Evolutionary conservation across 305 asterid genomes (phyloP), one percentile per base, ranked within the genome.

Genomic region (Stenogyne calaminthoides): DNA sequence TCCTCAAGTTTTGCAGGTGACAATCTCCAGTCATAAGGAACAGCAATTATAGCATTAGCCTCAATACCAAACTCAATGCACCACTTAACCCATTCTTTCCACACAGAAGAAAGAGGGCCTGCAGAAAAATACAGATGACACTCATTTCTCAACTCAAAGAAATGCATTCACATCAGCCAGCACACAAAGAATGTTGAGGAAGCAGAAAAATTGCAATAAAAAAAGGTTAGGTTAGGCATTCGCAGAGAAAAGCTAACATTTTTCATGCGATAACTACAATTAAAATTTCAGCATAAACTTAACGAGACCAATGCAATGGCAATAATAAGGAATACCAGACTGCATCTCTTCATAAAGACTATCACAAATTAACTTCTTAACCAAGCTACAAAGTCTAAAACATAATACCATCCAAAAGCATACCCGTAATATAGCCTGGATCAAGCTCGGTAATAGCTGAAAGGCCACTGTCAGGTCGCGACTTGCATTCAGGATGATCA

Each of bases 81-180:
- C 99, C 99, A 95, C 80, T 92, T 95, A 74, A 95, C 84, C 98
- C 99, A 95, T 65, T 95, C 99, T 84, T 95, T 95, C 99, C 99
- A 95, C 79, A 95, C 99, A 47, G 99, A 92, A 39, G 99, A 90
- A 70, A 95, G 92, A 76, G 99, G 99, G 83, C 99, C 99, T 95
- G 89, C 80, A 82, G 39, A 68, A 82, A 25, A 68, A 70, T 49
- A 55, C 49, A 67, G 66, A 78, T 60, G 47, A 66, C 52, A 36
- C 73, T 69, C 49, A 55, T 64, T 60, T 62, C 57, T 77, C 66
- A 78, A 74, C 79, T 71, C 55, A 73, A 69, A 40, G 60, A 36
- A 54, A 67, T 69, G 61, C 60, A 47, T 15, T 57, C 74, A 52
- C 57, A 71, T 57, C 63, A 59, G 59, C 51, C 64, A 25, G 6